Percentiles rank a stretch among this genome's conserved stretches.
These are phyloP conservation scores for Vigna angularis DNA, from an alignment of 306 rosid species.

Conservation along the genomic window DNA sequence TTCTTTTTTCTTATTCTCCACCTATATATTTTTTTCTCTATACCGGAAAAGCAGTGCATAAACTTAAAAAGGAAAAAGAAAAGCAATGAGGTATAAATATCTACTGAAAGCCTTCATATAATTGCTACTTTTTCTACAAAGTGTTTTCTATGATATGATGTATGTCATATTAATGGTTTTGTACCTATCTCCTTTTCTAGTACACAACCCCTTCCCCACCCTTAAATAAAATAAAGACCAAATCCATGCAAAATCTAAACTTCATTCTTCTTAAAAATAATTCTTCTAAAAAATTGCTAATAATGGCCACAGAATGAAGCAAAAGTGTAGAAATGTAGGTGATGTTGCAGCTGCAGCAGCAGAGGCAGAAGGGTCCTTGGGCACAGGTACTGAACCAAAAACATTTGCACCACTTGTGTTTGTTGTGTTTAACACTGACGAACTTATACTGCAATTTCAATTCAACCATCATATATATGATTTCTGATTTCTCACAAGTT, in stretches of 20 bases:
- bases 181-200: constrained; percentile 16
- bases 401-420: constrained; percentile 80
- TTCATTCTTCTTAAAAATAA: constrained; percentile 20
- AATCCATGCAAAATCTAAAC: constrained; percentile 28
- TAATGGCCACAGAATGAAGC: constrained; percentile 48
- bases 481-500: constrained; percentile 29
- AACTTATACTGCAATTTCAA: constrained; percentile 68
- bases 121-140: constrained; percentile 40
- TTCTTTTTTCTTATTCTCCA: no score
- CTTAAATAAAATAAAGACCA: background rate
- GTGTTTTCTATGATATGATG: background rate
- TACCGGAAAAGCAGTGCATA: background rate
- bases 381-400: constrained; percentile 77
- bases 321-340: constrained; percentile 33
- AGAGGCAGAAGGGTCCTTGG: constrained; percentile 59
- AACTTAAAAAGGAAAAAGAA: background rate
- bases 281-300: constrained; percentile 32
- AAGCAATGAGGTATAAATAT: constrained; percentile 13
- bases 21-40: no score
- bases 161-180: constrained; percentile 2
- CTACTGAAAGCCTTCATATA: constrained; percentile 32
- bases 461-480: constrained; percentile 1
- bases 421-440: constrained; percentile 76
- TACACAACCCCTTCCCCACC: background rate
- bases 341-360: constrained; percentile 43